phyloP scores from a whole-genome alignment of 106 monocot genomes.

The Acanthochlamys bracteata region DNA sequence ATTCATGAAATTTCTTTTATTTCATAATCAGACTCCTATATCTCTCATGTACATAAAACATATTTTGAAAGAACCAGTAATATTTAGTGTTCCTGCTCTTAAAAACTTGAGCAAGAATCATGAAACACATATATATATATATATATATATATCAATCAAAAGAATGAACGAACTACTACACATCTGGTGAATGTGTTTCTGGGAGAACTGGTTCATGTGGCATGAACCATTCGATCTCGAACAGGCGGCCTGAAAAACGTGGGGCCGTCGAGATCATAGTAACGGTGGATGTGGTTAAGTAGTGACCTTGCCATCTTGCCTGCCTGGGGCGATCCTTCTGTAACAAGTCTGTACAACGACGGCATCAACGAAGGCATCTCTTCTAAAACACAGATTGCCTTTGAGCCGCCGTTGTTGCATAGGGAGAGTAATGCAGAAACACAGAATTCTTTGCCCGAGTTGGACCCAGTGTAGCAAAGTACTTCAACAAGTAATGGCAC shows the following conservation, averaged over 20 bases:
- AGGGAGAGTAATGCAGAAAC: slow-evolving; percentile 39
- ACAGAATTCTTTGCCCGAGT: slow-evolving; percentile 42
- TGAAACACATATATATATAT: too few species aligned
- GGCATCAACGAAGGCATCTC: slow-evolving; percentile 44
- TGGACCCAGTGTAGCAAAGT: slow-evolving; percentile 29
- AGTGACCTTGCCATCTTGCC: slow-evolving; percentile 58
- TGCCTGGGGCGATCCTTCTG: slow-evolving; percentile 39
- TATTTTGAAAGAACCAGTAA: too few species aligned
- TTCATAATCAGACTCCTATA: too few species aligned
- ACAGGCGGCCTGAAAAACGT: not conserved
- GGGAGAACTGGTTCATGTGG: slow-evolving; percentile 6
- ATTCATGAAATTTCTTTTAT: too few species aligned
- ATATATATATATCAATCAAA: not conserved
- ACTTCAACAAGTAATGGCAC: slow-evolving; percentile 27
- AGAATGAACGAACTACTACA: not conserved
- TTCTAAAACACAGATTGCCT: slow-evolving; percentile 25
- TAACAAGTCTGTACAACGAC: slow-evolving; percentile 34
- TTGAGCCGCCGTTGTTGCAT: slow-evolving; percentile 42
- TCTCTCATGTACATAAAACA: too few species aligned
- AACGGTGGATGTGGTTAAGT: slow-evolving; percentile 30
- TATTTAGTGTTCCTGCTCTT: too few species aligned
- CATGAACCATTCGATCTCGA: slow-evolving; percentile 25
- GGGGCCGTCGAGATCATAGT: slow-evolving; percentile 9
- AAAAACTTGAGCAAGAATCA: too few species aligned
- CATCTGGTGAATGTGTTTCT: not conserved